A percentile compares a stretch with the other conserved stretches of the same genome.
These are phyloP conservation scores for Erodium texanum DNA, from an alignment of 441 rosid species.

Conservation along the genomic window DNA sequence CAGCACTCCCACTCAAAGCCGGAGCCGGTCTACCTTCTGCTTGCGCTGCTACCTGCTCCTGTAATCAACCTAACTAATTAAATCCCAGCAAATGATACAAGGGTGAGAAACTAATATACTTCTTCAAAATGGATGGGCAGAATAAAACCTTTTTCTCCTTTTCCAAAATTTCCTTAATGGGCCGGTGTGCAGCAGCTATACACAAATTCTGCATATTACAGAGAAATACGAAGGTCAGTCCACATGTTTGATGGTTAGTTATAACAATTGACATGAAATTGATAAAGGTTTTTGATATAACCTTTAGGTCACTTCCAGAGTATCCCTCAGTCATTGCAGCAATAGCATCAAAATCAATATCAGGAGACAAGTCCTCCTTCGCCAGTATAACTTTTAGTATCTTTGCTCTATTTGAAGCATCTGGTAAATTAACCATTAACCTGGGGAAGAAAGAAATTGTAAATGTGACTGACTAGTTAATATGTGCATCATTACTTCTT, in stretches of 20 bases:
- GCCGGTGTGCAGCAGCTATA: slow-evolving; percentile 93
- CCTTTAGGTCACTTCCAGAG: slow-evolving; percentile 99
- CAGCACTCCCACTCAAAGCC: slow-evolving; percentile 55
- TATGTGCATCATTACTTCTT: not conserved
- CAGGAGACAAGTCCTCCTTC: slow-evolving; percentile 74
- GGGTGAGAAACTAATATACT: too few relatives aligned
- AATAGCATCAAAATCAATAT: slow-evolving; percentile 66
- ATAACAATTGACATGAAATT: not conserved
- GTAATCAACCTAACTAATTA: slow-evolving; percentile 18
- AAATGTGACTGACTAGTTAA: not conserved
- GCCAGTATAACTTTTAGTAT: slow-evolving; percentile 72
- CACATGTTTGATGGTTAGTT: not conserved
- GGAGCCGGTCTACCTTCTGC: slow-evolving; percentile 64
- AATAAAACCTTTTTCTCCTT: slow-evolving; percentile 80
- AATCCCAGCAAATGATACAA: not conserved
- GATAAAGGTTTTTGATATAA: slow-evolving; percentile 15
- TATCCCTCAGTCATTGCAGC: slow-evolving; percentile 93
- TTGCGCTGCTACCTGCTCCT: slow-evolving; percentile 64
- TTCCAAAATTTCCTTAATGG: slow-evolving; percentile 85
- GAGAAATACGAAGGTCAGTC: not conserved
- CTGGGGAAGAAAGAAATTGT: slow-evolving; percentile 24
- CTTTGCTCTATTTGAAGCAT: slow-evolving; percentile 68
- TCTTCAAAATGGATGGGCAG: not conserved
- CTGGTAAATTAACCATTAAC: slow-evolving; percentile 96
- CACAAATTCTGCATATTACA: slow-evolving; percentile 67